Base-by-base conservation (phyloP, 306 rosid species). In the Ormosia semicastrata region DNA sequence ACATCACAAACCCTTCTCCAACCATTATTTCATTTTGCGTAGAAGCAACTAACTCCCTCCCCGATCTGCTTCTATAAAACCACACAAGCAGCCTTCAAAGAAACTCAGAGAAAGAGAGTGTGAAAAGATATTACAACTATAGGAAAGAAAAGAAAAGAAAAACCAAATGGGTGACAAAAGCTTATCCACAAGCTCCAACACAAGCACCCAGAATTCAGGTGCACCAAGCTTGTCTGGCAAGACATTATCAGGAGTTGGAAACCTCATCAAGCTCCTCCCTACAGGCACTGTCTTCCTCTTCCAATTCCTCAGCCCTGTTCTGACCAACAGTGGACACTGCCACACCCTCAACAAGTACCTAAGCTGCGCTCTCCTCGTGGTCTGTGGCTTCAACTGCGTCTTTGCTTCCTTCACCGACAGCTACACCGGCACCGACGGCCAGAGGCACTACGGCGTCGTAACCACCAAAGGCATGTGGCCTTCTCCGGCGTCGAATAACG, bases 351-450 rank as follows among this genome's bases (percentile, higher is more conserved):
- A 92, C 88, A 93, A 92, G 75, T 88, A 80, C 83, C 77, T 92
- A 4, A 88, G 86, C 13, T 33, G 71, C 17, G 44, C 60, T 9
- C 81, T 95, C 37, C 86, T 95, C 2, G 68, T 1, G 0, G 0
- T 89, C 1, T 90, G 91, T 12, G 95, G 75, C 15, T 73, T 95
- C 73, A 89, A 83, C 63, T 95, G 98, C 32, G 86, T 30, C 56
- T 92, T 95, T 63, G 64, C 98, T 37, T 83, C 91, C 81, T 95
- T 95, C 86, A 91, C 95, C 0, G 99, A 95, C 65, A 93, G 98
- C 62, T 93, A 90, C 90, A 80, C 84, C 1, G 92, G 88, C 66
- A 47, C 73, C 47, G 97, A 88, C 62, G 94, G 91, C 7, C 7
- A 76, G 24, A 81, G 70, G 2, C 94, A 90, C 77, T 93, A 88